Base-by-base conservation (phyloP, 805 yeast species). In the Hermanozyma aechmeae region DNA sequence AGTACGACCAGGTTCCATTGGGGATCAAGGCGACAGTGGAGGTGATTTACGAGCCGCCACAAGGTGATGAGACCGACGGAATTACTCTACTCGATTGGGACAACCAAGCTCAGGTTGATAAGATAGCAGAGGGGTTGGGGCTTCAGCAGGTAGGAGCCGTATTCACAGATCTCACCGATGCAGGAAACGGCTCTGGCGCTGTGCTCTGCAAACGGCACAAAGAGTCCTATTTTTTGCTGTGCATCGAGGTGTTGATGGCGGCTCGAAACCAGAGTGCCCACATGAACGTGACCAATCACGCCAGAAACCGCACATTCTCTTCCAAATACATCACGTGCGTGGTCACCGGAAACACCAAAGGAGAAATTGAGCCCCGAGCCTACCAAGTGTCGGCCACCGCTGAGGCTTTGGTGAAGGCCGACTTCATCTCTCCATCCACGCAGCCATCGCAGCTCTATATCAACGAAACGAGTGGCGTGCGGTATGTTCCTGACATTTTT, bases 21-120 rank as follows among this genome's bases (percentile, higher is more conserved):
- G 98, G 98, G 2, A 77, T 86, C 32, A 89, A 87, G 52, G 96
- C 95, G 2, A 83, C 80, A 24, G 96, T 92, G 2, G 92, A 89
- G 45, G 89, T 93, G 2, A 85, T 92, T 15, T 84, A 81, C 54
- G 99, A 92, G 50, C 93, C 96, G 0, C 80, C 93, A 6, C 99
- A 92, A 53, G 59, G 67, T 3, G 87, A 80, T 40, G 94, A 81
- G 42, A 69, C 73, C 28, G 99, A 92, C 54, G 96, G 97, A 1
- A 45, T 92, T 13, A 70, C 84, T 0, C 52, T 73, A 26, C 57
- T 67, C 26, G 48, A 51, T 2, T 85, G 70, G 71, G 76, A 70
- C 19, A 70, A 72, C 25, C 76, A 76, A 33, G 48, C 46, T 9
- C 21, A 62, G 11, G 68, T 81, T 4, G 73, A 78, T 37, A 45